These are phyloP conservation scores for Amylocarpus encephaloides DNA, from an alignment of 2,329 filamentous ascomycete species.

Conservation along the genomic window DNA sequence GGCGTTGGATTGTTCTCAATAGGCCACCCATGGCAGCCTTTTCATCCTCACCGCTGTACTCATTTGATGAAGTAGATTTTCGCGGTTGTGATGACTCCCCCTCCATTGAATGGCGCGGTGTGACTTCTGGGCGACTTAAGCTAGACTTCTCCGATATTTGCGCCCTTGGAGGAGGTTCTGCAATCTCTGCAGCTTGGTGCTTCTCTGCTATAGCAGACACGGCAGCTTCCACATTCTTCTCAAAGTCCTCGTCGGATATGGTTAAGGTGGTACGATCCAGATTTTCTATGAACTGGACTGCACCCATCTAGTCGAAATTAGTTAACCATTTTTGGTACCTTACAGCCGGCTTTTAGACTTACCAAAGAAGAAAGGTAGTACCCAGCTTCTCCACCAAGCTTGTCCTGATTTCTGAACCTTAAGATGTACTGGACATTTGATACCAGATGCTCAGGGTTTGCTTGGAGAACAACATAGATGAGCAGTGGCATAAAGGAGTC, in stretches of 20 bases:
- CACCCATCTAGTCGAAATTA: conserved; percentile 63
- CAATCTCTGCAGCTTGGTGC: conserved; percentile 54
- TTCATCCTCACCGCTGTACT: conserved; percentile 56
- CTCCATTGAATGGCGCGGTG: conserved; percentile 52
- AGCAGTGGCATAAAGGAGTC: conserved; percentile 93
- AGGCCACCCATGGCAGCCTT: conserved; percentile 77
- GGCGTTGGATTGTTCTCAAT: conserved; percentile 83
- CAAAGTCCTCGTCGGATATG: conserved; percentile 91
- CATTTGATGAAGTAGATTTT: conserved; percentile 49
- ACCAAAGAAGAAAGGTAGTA: conserved; percentile 95
- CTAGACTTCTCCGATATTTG: conserved; percentile 40
- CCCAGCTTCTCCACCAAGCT: conserved; percentile 92
- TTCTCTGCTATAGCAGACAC: conserved; percentile 94
- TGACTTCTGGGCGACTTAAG: conserved; percentile 49
- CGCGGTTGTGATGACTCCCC: conserved; percentile 52
- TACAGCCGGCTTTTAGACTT: conserved; percentile 29
- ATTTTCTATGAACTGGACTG: conserved; percentile 93
- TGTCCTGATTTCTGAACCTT: conserved; percentile 94
- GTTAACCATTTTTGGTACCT: conserved; percentile 9
- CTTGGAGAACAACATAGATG: conserved; percentile 92
- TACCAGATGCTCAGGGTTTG: conserved; percentile 90
- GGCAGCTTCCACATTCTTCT: conserved; percentile 90
- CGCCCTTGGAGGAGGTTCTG: conserved; percentile 32
- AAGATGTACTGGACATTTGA: conserved; percentile 98
- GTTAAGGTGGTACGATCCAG: conserved; percentile 91